phyloP scores from a whole-genome alignment of 179 eudicot genomes.

The Monotropa hypopitys region DNA sequence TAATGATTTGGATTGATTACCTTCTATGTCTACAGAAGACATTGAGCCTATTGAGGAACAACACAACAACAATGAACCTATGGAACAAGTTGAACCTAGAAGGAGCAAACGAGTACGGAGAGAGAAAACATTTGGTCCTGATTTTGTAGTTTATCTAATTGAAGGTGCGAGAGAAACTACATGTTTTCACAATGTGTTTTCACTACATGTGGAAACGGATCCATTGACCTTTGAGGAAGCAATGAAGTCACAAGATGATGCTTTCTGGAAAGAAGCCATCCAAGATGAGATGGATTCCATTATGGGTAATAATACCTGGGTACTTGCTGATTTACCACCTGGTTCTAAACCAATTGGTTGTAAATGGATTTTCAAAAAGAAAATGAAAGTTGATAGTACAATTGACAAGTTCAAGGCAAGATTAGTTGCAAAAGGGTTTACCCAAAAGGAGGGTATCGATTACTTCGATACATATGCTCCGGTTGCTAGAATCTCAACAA shows the following conservation, averaged over 20 bases:
- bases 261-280: neutral
- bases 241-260: neutral
- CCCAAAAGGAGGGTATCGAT: neutral
- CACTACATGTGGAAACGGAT: neutral
- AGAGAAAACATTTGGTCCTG: neutral
- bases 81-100: neutral
- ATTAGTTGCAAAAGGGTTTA: no score
- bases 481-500: neutral
- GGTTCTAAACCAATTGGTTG: neutral
- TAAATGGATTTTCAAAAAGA: neutral
- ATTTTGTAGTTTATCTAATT: neutral
- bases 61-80: neutral
- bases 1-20: neutral
- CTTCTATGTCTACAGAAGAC: no score
- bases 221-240: neutral
- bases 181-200: neutral
- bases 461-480: neutral
- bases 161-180: neutral
- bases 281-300: neutral
- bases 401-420: neutral
- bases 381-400: neutral
- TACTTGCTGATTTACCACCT: neutral
- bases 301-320: neutral
- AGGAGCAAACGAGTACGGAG: neutral
- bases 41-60: no score